These are phyloP conservation scores for Platanthera guangdongensis DNA, from an alignment of 106 monocot species.

Conservation along the genomic window DNA sequence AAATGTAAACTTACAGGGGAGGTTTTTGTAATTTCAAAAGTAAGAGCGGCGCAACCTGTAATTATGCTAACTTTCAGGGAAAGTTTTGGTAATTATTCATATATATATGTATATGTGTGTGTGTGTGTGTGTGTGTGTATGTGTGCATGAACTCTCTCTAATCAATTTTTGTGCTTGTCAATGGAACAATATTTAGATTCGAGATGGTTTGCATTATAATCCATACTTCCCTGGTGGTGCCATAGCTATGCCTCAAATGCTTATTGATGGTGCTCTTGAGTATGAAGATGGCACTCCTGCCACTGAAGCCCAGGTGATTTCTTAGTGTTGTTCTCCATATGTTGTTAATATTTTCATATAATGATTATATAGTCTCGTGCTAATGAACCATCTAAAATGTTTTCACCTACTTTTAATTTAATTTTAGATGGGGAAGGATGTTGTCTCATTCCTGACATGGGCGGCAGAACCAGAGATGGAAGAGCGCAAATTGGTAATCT, in stretches of 20 bases:
- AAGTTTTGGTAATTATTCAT: not conserved
- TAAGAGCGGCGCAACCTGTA: no score
- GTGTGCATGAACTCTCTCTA: not conserved
- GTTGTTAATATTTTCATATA: not conserved
- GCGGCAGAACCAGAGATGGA: constrained; percentile 95
- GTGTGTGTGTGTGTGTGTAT: no score
- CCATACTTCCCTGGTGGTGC: constrained; percentile 98
- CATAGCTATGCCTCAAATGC: constrained; percentile 98
- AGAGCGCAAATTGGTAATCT: constrained; percentile 74
- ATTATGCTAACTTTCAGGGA: no score
- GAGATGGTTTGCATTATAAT: constrained; percentile 88
- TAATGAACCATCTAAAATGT: not conserved
- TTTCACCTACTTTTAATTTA: not conserved
- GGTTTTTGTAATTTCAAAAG: no score
- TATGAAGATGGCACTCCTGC: constrained; percentile 97
- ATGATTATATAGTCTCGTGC: not conserved
- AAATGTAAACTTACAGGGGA: no score
- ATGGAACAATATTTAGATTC: constrained; percentile 35
- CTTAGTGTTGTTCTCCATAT: not conserved
- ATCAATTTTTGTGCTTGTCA: not conserved
- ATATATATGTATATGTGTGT: not conserved
- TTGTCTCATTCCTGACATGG: constrained; percentile 89
- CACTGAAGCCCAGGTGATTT: constrained; percentile 81
- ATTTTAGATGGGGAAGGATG: constrained; percentile 94
- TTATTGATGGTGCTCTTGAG: constrained; percentile 87